Evolutionary conservation across 768 basidiomycete species (phyloP).

Genomic region (Hygrocybe punicea): DNA sequence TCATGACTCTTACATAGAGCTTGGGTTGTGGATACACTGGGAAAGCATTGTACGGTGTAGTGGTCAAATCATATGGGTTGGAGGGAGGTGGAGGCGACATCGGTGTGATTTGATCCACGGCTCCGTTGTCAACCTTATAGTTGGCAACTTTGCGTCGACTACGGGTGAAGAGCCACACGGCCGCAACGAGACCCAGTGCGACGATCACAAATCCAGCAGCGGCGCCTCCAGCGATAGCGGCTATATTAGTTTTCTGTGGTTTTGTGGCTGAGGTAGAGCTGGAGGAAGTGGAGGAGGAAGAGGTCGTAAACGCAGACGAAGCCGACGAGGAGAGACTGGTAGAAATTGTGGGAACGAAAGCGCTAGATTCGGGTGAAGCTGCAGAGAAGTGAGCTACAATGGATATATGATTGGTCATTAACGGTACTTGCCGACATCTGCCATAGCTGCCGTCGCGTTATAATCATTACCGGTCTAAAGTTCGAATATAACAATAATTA

Average conservation of each 20-base stretch:
- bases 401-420: not conserved
- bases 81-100: not conserved
- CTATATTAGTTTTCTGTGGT: conserved; percentile 18
- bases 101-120: not conserved
- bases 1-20: not conserved
- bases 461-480: not conserved
- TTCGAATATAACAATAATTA: too few species aligned
- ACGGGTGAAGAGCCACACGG: conserved; percentile 15
- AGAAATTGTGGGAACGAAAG: not conserved
- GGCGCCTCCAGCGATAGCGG: conserved; percentile 26
- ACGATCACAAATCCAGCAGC: conserved; percentile 24
- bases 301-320: not conserved
- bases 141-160: conserved; percentile 1
- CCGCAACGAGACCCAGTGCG: conserved; percentile 13
- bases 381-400: not conserved
- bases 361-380: conserved; percentile 16
- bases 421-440: not conserved
- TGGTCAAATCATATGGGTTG: not conserved
- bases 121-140: not conserved
- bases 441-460: not conserved
- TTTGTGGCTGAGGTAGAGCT: not conserved
- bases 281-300: not conserved
- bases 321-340: not conserved
- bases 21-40: not conserved
- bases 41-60: not conserved